A percentile compares a stretch with the other conserved stretches of the same genome.
These are phyloP conservation scores for Chalciporus sphaerocephalus DNA, from an alignment of 768 basidiomycete genomes.

Conservation along the genomic window DNA sequence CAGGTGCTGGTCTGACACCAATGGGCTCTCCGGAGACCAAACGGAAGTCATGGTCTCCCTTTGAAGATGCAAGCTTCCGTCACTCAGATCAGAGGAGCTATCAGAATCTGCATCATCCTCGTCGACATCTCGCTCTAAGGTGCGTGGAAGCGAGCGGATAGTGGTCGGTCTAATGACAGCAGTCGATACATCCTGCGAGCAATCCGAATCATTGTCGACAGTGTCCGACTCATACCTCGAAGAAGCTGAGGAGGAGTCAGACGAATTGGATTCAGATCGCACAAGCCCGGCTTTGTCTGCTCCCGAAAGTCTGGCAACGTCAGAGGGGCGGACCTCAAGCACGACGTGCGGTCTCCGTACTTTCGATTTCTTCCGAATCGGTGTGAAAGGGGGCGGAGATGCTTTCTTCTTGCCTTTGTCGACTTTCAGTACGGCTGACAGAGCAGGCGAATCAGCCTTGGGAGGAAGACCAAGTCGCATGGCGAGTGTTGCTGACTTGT, in stretches of 20 bases:
- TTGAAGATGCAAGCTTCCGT: not conserved
- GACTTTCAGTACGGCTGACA: slow-evolving; percentile 1
- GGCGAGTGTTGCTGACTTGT: slow-evolving; percentile 10
- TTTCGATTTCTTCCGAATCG: not conserved
- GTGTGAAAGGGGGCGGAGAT: not conserved
- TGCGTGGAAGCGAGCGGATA: slow-evolving; percentile 11
- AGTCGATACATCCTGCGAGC: slow-evolving; percentile 2
- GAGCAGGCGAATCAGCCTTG: not conserved
- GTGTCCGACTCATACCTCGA: not conserved
- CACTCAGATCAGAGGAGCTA: not conserved
- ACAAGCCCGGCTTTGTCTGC: too few relatives aligned
- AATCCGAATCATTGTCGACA: slow-evolving; percentile 5
- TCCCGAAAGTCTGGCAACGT: not conserved
- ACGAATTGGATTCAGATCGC: not conserved
- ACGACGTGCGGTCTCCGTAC: not conserved
- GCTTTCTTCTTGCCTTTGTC: slow-evolving; percentile 13
- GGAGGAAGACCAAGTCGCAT: slow-evolving; percentile 9
- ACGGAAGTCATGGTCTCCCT: slow-evolving; percentile 16
- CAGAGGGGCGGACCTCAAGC: not conserved
- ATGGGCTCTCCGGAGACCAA: slow-evolving; percentile 40
- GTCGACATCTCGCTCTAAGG: not conserved
- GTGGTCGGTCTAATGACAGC: too few relatives aligned
- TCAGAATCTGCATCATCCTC: slow-evolving; percentile 2
- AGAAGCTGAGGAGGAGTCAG: not conserved
- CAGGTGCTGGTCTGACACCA: slow-evolving; percentile 31